phyloP scores from a whole-genome alignment of 768 basidiomycete species.

The Phlegmacium glaucopus region DNA sequence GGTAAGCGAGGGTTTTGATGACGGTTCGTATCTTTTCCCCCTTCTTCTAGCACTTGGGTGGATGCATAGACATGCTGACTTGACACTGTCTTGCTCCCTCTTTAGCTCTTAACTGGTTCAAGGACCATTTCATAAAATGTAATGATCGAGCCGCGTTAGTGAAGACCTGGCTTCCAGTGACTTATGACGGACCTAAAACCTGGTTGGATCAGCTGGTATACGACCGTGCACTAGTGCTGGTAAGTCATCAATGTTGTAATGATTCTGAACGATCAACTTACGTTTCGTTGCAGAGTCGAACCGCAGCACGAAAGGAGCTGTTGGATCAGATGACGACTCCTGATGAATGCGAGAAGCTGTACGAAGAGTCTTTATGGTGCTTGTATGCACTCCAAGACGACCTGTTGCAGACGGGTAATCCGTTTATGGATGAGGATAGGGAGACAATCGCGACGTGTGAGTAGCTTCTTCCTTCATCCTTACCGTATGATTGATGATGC shows the following conservation, averaged over 20 bases:
- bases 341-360: slow-evolving; percentile 87
- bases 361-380: slow-evolving; percentile 94
- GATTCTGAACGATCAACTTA: neutral
- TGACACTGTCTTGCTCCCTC: neutral
- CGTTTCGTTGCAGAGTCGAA: slow-evolving; percentile 64
- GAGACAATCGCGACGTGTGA: slow-evolving; percentile 74
- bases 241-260: slow-evolving; percentile 33
- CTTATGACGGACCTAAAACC: slow-evolving; percentile 76
- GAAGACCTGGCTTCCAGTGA: slow-evolving; percentile 83
- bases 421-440: slow-evolving; percentile 81
- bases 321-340: slow-evolving; percentile 72
- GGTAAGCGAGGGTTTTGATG: slow-evolving; percentile 77
- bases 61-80: slow-evolving; percentile 9
- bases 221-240: slow-evolving; percentile 84
- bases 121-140: slow-evolving; percentile 90
- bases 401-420: slow-evolving; percentile 74
- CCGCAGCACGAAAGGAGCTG: slow-evolving; percentile 88
- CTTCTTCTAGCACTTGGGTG: neutral
- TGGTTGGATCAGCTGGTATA: slow-evolving; percentile 92
- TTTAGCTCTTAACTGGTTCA: slow-evolving; percentile 85
- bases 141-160: slow-evolving; percentile 87
- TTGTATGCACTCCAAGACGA: slow-evolving; percentile 91
- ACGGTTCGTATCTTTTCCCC: slow-evolving; percentile 42
- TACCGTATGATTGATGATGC: neutral
- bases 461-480: slow-evolving; percentile 20